Conservation (phyloP, 805 yeast genomes). For the Lipomyces japonicus region DNA sequence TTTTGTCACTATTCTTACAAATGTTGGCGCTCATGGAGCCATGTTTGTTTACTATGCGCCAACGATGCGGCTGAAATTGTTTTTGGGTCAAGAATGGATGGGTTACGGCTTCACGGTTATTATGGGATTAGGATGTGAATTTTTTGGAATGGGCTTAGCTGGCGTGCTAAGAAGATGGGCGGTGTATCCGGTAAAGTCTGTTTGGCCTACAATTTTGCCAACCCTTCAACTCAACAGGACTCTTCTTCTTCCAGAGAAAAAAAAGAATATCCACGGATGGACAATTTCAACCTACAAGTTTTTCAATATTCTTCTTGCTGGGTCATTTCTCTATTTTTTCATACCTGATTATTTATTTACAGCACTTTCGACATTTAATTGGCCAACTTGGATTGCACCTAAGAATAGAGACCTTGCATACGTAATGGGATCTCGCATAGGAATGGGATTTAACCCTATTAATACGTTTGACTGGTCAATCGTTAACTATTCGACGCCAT, state of each 20-base stretch:
- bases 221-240: constrained; percentile 50
- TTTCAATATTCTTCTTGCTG: constrained; percentile 43
- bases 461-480: constrained; percentile 66
- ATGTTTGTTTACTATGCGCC: constrained; percentile 10
- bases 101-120: constrained; percentile 52
- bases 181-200: constrained; percentile 54
- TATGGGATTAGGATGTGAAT: constrained; percentile 53
- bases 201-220: constrained; percentile 56
- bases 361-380: constrained; percentile 56
- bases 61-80: constrained; percentile 33
- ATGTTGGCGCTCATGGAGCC: constrained; percentile 14
- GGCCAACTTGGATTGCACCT: constrained; percentile 65
- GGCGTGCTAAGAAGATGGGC: constrained; percentile 58
- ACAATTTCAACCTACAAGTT: constrained; percentile 50
- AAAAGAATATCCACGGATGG: constrained; percentile 56
- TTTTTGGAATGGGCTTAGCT: constrained; percentile 65
- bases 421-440: constrained; percentile 60
- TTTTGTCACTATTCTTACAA: constrained; percentile 48
- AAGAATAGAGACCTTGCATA: constrained; percentile 57
- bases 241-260: constrained; percentile 42
- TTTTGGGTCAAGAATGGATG: constrained; percentile 38
- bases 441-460: constrained; percentile 62
- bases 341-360: constrained; percentile 59
- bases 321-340: constrained; percentile 51
- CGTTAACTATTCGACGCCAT: constrained; percentile 26